Base-by-base conservation (phyloP, 345 rosid species). In the Murraya paniculata region DNA sequence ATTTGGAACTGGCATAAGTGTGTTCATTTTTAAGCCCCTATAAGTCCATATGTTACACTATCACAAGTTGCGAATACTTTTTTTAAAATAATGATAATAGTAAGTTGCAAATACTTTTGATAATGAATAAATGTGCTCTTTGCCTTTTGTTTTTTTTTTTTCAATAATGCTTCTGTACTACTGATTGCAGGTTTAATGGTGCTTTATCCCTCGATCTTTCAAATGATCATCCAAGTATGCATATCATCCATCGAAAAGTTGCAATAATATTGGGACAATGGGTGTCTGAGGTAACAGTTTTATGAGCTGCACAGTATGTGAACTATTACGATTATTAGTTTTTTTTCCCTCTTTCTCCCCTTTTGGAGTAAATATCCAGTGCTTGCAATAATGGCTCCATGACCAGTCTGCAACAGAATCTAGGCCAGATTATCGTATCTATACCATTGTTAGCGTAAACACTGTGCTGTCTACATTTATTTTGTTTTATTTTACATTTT, bases 231-330 rank as follows among this genome's bases (percentile, higher is more conserved):
- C 97, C 96, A 68, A 92, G 91, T 85, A 91, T 93, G 91, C 91
- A 88, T 71, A 89, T 96, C 82, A 96, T 94, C 81, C 98, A 94
- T 81, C 88, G 98, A 62, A 96, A 96, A 85, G 97, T 96, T 81
- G 98, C 97, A 57, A 81, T 94, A 58, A 91, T 96, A 82, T 87
- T 96, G 83, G 99, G 99, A 73, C 99, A 96, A 65, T 96, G 98
- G 98, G 98, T 96, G 82, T 96, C 98, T 60, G 99, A 96, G 98
- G 99, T 96, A 89, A 72, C 21, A 19, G 53, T 56, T 70, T 84
- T 50, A 39, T 78, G 59, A 72, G 75, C 56, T 61, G 36, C 33
- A 36, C 64, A 33, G 18, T 71, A 36, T 39, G 22, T 31, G 8
- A 35, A 33, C n/a, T 50, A n/a, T 28, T 3, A 25, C 30, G 18